phyloP scores from a whole-genome alignment of 2,329 filamentous ascomycete species.

The Pestalotiopsis fici region DNA sequence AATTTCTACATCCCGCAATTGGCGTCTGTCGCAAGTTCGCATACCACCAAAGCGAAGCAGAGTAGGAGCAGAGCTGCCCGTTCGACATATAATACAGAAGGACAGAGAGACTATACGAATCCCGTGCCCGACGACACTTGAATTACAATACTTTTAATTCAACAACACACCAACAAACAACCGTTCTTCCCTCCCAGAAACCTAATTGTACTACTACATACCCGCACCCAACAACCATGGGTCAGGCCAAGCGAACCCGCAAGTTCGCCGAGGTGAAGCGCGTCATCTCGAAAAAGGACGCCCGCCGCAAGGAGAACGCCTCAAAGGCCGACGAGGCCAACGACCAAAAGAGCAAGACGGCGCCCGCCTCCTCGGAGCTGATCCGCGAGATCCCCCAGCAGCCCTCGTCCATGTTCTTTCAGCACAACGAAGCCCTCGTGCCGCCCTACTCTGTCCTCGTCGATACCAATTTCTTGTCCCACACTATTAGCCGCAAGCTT shows the following conservation, averaged over 20 bases:
- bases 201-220: not conserved
- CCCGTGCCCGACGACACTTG: not conserved
- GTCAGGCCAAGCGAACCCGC: conserved; percentile 76
- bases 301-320: conserved; percentile 79
- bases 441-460: conserved; percentile 81
- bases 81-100: no score
- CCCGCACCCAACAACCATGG: conserved; percentile 57
- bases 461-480: conserved; percentile 84
- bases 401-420: conserved; percentile 83
- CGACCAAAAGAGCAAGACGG: conserved; percentile 58
- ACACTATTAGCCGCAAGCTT: conserved; percentile 89
- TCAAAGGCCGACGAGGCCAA: conserved; percentile 61
- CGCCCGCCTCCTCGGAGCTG: conserved; percentile 56
- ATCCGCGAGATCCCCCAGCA: conserved; percentile 81
- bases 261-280: conserved; percentile 71
- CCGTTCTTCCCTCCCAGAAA: no score
- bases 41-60: not conserved
- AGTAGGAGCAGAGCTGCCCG: not conserved
- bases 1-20: not conserved
- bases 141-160: no score
- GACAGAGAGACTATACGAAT: not conserved
- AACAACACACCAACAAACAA: not conserved
- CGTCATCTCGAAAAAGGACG: conserved; percentile 67
- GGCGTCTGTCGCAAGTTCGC: not conserved
- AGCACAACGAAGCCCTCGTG: conserved; percentile 65